phyloP scores from a whole-genome alignment of 257 asterid species.

The Solanum sejunctum region DNA sequence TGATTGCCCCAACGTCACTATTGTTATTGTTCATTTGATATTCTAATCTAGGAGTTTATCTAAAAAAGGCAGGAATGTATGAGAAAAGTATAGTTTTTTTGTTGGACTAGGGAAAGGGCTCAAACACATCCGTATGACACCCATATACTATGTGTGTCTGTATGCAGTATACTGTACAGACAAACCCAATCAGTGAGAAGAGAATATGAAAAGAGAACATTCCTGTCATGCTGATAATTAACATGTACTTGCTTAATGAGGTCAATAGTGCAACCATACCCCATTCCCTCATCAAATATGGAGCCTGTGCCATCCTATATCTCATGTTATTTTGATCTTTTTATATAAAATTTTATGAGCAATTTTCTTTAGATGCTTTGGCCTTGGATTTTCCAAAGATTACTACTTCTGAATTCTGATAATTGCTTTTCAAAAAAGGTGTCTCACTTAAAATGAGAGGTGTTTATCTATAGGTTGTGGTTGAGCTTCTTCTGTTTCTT shows the following conservation, averaged over 20 bases:
- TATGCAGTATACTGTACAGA: background rate
- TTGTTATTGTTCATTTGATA: background rate
- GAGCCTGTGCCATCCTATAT: background rate
- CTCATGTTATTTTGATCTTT: background rate
- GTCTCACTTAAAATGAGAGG: background rate
- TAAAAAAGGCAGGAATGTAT: background rate
- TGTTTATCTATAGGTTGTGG: background rate
- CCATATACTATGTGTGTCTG: background rate
- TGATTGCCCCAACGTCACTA: background rate
- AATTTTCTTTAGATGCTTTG: background rate
- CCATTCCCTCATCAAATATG: background rate
- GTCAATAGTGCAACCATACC: background rate
- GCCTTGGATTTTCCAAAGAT: background rate
- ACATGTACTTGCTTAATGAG: background rate
- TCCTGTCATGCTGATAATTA: background rate
- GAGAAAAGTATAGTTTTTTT: background rate
- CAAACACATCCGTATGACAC: background rate
- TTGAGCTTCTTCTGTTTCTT: background rate
- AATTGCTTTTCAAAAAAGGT: background rate
- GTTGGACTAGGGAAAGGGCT: background rate
- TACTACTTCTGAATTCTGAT: background rate
- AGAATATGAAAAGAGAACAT: background rate
- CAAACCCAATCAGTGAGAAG: background rate
- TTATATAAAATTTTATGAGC: background rate
- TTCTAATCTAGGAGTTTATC: background rate